phyloP scores from a whole-genome alignment of 257 asterid genomes.

The Solanum habrochaites region DNA sequence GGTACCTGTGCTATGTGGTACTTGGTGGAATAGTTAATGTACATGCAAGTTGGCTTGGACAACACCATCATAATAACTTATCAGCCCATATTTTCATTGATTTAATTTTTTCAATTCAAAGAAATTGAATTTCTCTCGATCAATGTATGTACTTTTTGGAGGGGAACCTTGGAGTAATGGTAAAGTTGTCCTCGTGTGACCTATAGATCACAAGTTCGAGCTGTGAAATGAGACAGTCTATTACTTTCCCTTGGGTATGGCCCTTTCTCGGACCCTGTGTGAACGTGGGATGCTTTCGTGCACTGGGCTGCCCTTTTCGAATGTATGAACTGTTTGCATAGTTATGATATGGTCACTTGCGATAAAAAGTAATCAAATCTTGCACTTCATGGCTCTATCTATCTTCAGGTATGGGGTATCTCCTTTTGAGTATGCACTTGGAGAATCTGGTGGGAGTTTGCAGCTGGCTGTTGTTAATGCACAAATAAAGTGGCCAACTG shows the following conservation, averaged over 20 bases:
- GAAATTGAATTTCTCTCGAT: not conserved
- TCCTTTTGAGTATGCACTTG: constrained; percentile 87
- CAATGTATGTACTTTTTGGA: not conserved
- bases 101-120: not conserved
- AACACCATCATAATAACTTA: not conserved
- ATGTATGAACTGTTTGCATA: not conserved
- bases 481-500: constrained; percentile 86
- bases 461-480: constrained; percentile 90
- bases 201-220: not conserved
- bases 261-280: not conserved
- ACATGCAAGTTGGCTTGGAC: not conserved
- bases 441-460: constrained; percentile 86
- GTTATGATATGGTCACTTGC: not conserved
- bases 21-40: not conserved
- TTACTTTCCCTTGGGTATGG: not conserved
- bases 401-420: constrained; percentile 79
- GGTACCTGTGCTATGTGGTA: not conserved
- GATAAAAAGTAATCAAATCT: not conserved
- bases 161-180: not conserved
- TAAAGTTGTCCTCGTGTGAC: not conserved
- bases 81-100: not conserved
- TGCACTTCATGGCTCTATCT: not conserved
- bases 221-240: not conserved
- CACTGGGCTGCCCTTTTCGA: not conserved
- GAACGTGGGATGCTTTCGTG: not conserved